These are phyloP conservation scores for Volutella citrinella DNA, from an alignment of 2,329 filamentous ascomycete species.

Conservation along the genomic window DNA sequence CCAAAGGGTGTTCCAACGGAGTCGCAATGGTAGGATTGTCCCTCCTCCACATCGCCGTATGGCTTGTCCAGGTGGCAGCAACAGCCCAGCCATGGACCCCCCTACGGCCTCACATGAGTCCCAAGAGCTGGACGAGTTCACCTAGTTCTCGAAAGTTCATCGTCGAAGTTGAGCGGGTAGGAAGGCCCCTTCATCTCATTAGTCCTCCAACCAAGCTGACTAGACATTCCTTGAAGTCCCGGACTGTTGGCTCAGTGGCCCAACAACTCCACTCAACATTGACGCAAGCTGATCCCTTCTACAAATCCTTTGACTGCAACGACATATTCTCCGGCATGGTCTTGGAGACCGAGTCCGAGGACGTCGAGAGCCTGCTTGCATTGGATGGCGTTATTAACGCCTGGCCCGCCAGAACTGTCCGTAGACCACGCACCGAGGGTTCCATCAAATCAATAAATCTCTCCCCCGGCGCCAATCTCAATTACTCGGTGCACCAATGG, in stretches of 20 bases:
- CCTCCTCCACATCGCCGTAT: no score
- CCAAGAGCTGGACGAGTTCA: no score
- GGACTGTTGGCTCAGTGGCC: conserved; percentile 15
- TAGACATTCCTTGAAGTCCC: no score
- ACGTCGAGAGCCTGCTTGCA: conserved; percentile 29
- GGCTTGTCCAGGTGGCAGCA: conserved; percentile 8
- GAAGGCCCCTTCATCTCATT: conserved; percentile 2
- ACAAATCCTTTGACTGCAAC: conserved; percentile 31
- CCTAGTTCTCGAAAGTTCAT: conserved; percentile 23
- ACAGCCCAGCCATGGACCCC: no score
- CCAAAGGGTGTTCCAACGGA: no score
- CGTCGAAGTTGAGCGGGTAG: conserved; percentile 25
- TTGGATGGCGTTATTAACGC: conserved; percentile 35
- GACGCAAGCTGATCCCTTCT: conserved; percentile 14
- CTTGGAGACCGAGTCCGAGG: conserved; percentile 30
- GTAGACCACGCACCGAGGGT: conserved; percentile 15
- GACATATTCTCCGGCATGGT: conserved; percentile 35
- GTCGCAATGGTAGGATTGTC: no score
- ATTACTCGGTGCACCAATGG: conserved; percentile 36
- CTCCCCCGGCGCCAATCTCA: conserved; percentile 15
- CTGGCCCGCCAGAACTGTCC: conserved; percentile 32
- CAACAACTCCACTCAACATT: conserved; percentile 19
- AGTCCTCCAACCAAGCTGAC: no score
- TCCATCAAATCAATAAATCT: conserved; percentile 9
- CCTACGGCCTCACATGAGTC: no score